phyloP scores from a whole-genome alignment of 2,329 filamentous ascomycete genomes.

The Dactylellina drechsleri region DNA sequence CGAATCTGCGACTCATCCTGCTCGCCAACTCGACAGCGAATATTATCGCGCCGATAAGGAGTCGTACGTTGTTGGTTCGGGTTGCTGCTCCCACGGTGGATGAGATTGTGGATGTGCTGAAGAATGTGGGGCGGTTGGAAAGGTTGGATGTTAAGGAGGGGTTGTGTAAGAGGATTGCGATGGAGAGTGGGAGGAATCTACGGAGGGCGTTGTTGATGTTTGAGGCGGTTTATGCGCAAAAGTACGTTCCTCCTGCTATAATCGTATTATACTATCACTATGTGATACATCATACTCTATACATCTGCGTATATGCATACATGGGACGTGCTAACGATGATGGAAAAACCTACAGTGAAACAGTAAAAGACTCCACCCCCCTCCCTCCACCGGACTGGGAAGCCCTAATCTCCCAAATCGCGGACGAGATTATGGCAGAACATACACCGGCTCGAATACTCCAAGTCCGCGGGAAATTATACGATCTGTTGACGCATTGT shows the following conservation, averaged over 20 bases:
- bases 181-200: slow-evolving; percentile 89
- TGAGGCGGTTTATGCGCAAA: slow-evolving; percentile 95
- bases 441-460: slow-evolving; percentile 83
- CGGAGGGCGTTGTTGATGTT: slow-evolving; percentile 93
- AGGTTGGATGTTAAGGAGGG: slow-evolving; percentile 76
- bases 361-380: slow-evolving; percentile 83
- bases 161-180: slow-evolving; percentile 84
- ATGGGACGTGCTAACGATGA: too few species aligned
- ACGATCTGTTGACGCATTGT: slow-evolving; percentile 95
- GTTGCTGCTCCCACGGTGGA: slow-evolving; percentile 87
- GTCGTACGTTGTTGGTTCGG: slow-evolving; percentile 86
- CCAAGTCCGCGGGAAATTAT: slow-evolving; percentile 90
- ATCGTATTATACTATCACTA: background rate
- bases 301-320: background rate
- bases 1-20: slow-evolving; percentile 89
- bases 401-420: slow-evolving; percentile 84
- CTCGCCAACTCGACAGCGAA: slow-evolving; percentile 96
- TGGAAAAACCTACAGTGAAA: slow-evolving; percentile 72
- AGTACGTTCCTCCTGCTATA: slow-evolving; percentile 68
- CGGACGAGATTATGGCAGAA: slow-evolving; percentile 92
- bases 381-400: slow-evolving; percentile 99
- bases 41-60: slow-evolving; percentile 98
- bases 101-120: slow-evolving; percentile 83
- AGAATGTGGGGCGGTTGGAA: slow-evolving; percentile 70
- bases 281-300: background rate